Conservation (phyloP, 2,329 filamentous ascomycete species). For the Fusarium sp. region DNA sequence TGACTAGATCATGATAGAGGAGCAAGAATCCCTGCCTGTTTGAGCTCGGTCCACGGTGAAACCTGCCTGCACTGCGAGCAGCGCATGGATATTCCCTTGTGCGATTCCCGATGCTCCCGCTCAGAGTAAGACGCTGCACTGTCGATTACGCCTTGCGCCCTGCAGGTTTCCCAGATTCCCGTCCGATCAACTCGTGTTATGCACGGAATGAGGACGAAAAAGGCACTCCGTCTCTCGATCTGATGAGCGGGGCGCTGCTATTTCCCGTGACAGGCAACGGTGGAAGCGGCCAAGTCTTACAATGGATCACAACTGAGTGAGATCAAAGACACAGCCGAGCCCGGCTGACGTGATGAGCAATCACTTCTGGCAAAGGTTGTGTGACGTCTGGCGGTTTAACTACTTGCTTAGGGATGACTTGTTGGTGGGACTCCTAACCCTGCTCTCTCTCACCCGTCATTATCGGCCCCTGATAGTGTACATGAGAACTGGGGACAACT, state of each 20-base stretch:
- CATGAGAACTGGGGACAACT: background rate
- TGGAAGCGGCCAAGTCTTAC: background rate
- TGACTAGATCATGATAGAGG: background rate
- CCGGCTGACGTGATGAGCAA: conserved; percentile 1
- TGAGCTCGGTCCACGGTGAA: background rate
- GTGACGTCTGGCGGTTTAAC: background rate
- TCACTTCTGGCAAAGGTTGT: background rate
- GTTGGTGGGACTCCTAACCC: conserved; percentile 2
- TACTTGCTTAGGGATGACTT: conserved; percentile 16
- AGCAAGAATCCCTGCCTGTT: background rate
- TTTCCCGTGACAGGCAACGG: background rate
- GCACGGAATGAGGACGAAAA: background rate
- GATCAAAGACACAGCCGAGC: background rate
- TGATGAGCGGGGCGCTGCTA: background rate
- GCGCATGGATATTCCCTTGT: conserved; percentile 4
- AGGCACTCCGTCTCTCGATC: conserved; percentile 13
- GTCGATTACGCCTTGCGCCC: conserved; percentile 3
- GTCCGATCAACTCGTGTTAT: conserved; percentile 2
- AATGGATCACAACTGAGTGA: background rate
- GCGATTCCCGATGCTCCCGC: conserved; percentile 8
- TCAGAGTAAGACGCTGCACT: background rate
- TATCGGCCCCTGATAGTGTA: background rate
- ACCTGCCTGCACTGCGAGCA: background rate
- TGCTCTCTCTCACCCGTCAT: background rate
- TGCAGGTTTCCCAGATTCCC: conserved; percentile 8